Base-by-base conservation (phyloP, 2,329 filamentous ascomycete species). In the Dryadomyces sulphureus region DNA sequence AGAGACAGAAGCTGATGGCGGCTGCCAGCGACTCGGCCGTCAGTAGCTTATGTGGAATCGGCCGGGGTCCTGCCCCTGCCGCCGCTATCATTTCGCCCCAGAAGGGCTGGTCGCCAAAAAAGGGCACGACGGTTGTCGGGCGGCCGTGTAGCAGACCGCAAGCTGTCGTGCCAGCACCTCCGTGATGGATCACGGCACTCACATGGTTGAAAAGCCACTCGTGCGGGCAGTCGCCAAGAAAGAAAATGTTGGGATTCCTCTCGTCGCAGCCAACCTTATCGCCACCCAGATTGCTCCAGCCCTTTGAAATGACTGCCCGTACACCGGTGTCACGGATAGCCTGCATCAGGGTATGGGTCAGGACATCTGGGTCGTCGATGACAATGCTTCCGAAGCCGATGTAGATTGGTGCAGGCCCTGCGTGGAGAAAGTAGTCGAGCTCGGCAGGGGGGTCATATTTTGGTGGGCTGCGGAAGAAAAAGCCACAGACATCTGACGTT, bases 181-280 rank as follows among this genome's bases (percentile, higher is more conserved):
- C 87, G 52, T 94, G 87, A 56, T 94, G 87, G 4, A 90, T 81
- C 2, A 94, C 86, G 38, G 77, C 80, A 0, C 84, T 81, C 0
- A 93, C 86, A 32, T 73, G 79, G 52, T 85, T 71, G 61, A 94
- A 94, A 0, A 94, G 64, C 87, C 87, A 94, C 62, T 93, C 87
- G 50, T 94, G 87, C 1, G 87, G 87, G 39, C 81, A 79, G 55
- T 90, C 92, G 11, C 84, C 86, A 34, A 94, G 69, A 77, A 93
- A 86, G 57, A 84, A 86, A 2, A 93, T 77, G 4, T 35, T 38
- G n/a, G 78, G 77, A 2, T 87, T 77, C 0, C 85, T 85, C 30
- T 78, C 68, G 55, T 88, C 82, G 0, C 76, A 6, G 16, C 14
- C 41, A 19, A 16, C 16, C n/a, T 36, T 4, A n/a, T 20, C 35